Evolutionary conservation across 2,329 filamentous ascomycete species (phyloP).

Genomic region (Talaromyces sp.): DNA sequence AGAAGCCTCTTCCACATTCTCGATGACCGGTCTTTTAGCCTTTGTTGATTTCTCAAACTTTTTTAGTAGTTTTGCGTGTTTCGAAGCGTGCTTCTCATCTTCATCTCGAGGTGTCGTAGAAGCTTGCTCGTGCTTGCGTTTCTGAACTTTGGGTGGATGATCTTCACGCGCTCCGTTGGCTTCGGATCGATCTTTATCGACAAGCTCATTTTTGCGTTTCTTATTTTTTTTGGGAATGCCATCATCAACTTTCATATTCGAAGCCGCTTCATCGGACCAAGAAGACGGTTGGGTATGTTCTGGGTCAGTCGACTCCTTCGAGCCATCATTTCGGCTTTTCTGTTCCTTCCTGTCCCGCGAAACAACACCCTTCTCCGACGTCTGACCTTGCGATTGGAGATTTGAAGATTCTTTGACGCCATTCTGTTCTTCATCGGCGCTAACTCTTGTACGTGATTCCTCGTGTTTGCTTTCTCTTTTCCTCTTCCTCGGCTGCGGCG

Average conservation of each 20-base stretch:
- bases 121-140: slow-evolving; percentile 17
- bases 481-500: slow-evolving; percentile 37
- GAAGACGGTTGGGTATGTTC: background rate
- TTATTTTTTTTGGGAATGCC: background rate
- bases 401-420: background rate
- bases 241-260: background rate
- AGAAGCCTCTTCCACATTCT: slow-evolving; percentile 11
- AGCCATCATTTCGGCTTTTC: slow-evolving; percentile 11
- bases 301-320: background rate
- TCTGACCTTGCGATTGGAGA: slow-evolving; percentile 28
- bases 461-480: slow-evolving; percentile 20
- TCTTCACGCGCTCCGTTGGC: slow-evolving; percentile 19
- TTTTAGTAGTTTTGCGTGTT: slow-evolving; percentile 34
- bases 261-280: slow-evolving; percentile 2
- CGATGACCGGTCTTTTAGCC: slow-evolving; percentile 19
- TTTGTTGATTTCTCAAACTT: slow-evolving; percentile 35
- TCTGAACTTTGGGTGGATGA: slow-evolving; percentile 27
- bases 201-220: slow-evolving; percentile 1
- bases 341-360: slow-evolving; percentile 24
- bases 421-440: background rate
- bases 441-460: background rate
- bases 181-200: slow-evolving; percentile 11
- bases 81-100: slow-evolving; percentile 22
- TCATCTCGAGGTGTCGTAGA: slow-evolving; percentile 23
- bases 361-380: slow-evolving; percentile 26